phyloP scores from a whole-genome alignment of 192 early-diverging fungal species.

The Backusella macrospora region DNA sequence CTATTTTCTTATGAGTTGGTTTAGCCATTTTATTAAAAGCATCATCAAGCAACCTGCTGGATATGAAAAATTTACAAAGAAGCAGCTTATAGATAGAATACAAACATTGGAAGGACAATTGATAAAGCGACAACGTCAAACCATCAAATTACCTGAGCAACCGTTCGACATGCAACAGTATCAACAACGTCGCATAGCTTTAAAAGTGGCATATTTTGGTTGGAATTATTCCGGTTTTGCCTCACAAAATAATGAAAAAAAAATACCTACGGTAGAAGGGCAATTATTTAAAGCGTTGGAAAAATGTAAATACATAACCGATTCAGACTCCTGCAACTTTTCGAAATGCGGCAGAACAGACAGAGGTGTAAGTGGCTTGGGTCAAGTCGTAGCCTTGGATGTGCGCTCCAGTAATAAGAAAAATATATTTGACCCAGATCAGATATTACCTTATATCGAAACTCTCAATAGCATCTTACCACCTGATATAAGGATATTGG shows the following conservation, averaged over 20 bases:
- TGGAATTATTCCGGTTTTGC: slow-evolving; percentile 89
- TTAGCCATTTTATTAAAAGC: background rate
- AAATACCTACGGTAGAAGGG: slow-evolving; percentile 78
- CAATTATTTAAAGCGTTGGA: slow-evolving; percentile 79
- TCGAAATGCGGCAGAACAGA: slow-evolving; percentile 85
- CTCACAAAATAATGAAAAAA: slow-evolving; percentile 60
- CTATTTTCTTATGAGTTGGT: background rate
- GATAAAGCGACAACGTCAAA: background rate
- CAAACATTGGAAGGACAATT: slow-evolving; percentile 41
- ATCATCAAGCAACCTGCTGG: background rate
- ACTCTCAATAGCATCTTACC: slow-evolving; percentile 85
- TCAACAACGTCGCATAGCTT: slow-evolving; percentile 75
- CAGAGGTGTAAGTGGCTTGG: slow-evolving; percentile 90
- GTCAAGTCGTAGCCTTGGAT: slow-evolving; percentile 81
- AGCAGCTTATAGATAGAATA: slow-evolving; percentile 59
- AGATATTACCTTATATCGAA: slow-evolving; percentile 70
- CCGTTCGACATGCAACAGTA: slow-evolving; percentile 82
- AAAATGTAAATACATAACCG: slow-evolving; percentile 74
- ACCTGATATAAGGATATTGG: slow-evolving; percentile 82
- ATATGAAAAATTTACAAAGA: slow-evolving; percentile 57
- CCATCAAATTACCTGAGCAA: background rate
- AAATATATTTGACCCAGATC: background rate
- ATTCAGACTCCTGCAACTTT: slow-evolving; percentile 70
- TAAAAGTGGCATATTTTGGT: slow-evolving; percentile 90
- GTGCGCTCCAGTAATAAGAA: slow-evolving; percentile 51